Evolutionary conservation across 2,329 filamentous ascomycete species (phyloP).

Genomic region (Knufia petricola): DNA sequence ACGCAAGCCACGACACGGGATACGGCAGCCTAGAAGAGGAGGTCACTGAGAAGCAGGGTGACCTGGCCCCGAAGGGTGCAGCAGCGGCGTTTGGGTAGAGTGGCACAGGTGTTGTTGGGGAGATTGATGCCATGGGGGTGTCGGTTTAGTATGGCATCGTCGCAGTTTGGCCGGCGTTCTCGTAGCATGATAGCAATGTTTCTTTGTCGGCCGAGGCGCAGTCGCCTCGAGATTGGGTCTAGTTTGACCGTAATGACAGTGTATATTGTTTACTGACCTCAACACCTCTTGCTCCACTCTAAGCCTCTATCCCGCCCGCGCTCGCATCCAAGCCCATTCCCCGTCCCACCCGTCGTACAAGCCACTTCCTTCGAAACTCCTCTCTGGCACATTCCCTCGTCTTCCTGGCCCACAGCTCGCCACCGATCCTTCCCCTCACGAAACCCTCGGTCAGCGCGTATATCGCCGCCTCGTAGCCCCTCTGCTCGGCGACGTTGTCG

Average conservation of each 20-base stretch:
- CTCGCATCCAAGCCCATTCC: conserved; percentile 1
- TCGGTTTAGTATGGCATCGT: background rate
- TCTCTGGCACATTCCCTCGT: conserved; percentile 40
- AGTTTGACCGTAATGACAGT: too few relatives aligned
- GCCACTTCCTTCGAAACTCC: conserved; percentile 37
- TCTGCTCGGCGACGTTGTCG: conserved; percentile 76
- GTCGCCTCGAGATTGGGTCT: too few relatives aligned
- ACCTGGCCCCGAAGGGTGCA: background rate
- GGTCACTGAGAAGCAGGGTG: background rate
- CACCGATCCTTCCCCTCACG: conserved; percentile 36
- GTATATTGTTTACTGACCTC: too few relatives aligned
- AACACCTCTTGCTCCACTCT: too few relatives aligned
- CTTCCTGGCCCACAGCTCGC: conserved; percentile 39
- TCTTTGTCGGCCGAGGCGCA: too few relatives aligned
- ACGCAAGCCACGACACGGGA: conserved; percentile 31
- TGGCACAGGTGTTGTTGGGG: background rate
- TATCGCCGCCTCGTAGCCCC: conserved; percentile 74
- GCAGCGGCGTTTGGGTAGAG: background rate
- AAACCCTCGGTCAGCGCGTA: conserved; percentile 49
- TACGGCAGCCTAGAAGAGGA: conserved; percentile 28
- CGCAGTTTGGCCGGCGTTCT: too few relatives aligned
- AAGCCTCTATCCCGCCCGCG: too few relatives aligned
- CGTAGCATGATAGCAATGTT: too few relatives aligned
- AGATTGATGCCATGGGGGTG: background rate
- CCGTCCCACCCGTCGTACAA: conserved; percentile 25